Evolutionary conservation across 805 yeast species (phyloP).

Genomic region (Wickerhamomyces mucosus): DNA sequence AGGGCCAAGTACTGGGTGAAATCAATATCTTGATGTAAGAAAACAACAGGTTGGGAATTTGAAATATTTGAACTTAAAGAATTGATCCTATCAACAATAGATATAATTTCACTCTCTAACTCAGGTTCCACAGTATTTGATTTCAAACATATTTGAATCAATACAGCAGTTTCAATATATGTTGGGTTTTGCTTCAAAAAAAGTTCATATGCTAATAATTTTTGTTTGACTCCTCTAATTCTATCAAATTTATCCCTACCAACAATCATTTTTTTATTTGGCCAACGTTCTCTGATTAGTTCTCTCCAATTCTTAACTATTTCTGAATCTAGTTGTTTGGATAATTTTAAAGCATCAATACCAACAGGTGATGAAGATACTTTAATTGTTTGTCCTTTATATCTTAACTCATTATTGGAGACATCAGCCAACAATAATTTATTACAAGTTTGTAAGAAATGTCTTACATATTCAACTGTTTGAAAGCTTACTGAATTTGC

Average conservation of each 20-base stretch:
- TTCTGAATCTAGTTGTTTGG: conserved; percentile 31
- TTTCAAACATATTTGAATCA: conserved; percentile 77
- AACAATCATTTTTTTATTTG: conserved; percentile 58
- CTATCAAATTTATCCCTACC: conserved; percentile 84
- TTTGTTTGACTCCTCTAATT: conserved; percentile 82
- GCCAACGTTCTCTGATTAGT: conserved; percentile 74
- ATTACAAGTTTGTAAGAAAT: conserved; percentile 84
- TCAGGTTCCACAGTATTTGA: conserved; percentile 39
- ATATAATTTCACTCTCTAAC: conserved; percentile 63
- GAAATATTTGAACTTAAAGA: conserved; percentile 66
- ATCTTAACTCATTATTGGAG: conserved; percentile 50
- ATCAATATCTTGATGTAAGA: conserved; percentile 80
- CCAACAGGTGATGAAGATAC: conserved; percentile 68
- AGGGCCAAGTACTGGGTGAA: conserved; percentile 86
- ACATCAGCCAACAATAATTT: conserved; percentile 78
- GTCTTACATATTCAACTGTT: conserved; percentile 87
- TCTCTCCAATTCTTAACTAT: conserved; percentile 57
- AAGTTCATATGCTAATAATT: conserved; percentile 76
- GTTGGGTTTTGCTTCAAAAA: conserved; percentile 68
- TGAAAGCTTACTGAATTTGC: conserved; percentile 86
- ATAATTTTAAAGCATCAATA: conserved; percentile 56
- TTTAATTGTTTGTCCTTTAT: conserved; percentile 45
- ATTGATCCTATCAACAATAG: conserved; percentile 80
- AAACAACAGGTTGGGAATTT: conserved; percentile 70
- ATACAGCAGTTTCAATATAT: conserved; percentile 55